Conservation (phyloP, 371 early-diverging fungal species). For the Parasitella parasitica region DNA sequence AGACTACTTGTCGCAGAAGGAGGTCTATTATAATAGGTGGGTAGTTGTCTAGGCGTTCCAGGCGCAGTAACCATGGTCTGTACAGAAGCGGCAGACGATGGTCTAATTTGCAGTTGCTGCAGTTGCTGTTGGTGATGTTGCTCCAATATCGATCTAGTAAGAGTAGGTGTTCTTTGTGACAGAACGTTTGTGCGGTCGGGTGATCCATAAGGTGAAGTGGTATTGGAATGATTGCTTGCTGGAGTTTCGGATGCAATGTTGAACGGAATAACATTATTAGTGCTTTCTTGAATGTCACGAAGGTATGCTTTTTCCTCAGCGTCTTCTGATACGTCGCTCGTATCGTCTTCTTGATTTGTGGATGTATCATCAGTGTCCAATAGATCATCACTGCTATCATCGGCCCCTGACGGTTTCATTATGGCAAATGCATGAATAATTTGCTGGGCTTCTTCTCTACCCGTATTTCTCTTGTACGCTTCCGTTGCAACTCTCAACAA, state of each 20-base stretch:
- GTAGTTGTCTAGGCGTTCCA: constrained; percentile 11
- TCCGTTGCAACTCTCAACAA: constrained; percentile 27
- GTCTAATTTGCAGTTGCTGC: constrained; percentile 5
- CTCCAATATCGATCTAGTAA: neutral
- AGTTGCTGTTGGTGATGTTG: constrained; percentile 4
- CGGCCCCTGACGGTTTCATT: constrained; percentile 34
- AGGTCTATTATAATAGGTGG: neutral
- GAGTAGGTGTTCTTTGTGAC: constrained; percentile 6
- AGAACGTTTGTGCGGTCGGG: neutral
- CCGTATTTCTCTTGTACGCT: constrained; percentile 24
- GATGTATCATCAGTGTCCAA: constrained; percentile 9
- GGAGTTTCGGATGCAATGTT: neutral
- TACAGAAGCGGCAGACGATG: constrained; percentile 21
- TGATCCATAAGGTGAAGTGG: constrained; percentile 8
- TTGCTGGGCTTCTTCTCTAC: constrained; percentile 28
- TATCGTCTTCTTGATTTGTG: constrained; percentile 13
- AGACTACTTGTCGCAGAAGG: constrained; percentile 9
- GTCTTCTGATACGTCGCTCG: constrained; percentile 21
- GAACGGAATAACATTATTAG: neutral
- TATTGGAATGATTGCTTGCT: neutral
- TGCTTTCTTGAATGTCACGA: constrained; percentile 18
- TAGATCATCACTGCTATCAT: constrained; percentile 16
- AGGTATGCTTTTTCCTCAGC: constrained; percentile 32
- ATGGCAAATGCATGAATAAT: constrained; percentile 43
- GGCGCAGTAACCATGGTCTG: constrained; percentile 29